Evolutionary conservation across 108 stramenopile genomes (phyloP), one percentile per base, ranked within the genome.

Genomic region (Hondaea fermentalgiana): DNA sequence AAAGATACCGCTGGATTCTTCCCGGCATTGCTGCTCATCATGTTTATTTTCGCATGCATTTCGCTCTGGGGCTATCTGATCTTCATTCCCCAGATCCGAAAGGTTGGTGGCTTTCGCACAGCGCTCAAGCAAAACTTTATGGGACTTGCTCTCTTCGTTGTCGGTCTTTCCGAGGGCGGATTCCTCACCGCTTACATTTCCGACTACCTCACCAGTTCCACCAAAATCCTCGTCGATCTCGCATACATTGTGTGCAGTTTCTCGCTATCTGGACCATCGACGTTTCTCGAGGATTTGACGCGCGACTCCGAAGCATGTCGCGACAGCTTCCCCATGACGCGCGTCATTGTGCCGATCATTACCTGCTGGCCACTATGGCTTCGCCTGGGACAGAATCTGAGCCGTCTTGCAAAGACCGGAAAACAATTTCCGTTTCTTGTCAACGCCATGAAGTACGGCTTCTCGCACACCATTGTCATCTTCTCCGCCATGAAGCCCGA

Each of bases 361-460:
- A 83, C 51, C 25, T 83, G 76, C 51, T 83, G 76, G 76, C 76
- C 76, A 12, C 76, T 83, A 6, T 83, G 76, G 76, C 23, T 83
- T 12, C 76, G 76, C n/a, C 76, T 83, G 6, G 76, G 76, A 12
- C 76, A 83, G 51, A 83, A 83, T 35, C 76, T 83, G 8, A 53
- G 25, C 76, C 45, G 76, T 12, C 51, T 83, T 16, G 19, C 19
- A 8, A 12, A 43, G 6, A 83, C 76, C n/a, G 76, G 76, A 6
- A 53, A 47, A 17, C 17, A 83, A 1, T 83, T 43, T 43, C 76
- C 76, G 0, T 83, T 83, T 83, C 76, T 83, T 23, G 45, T 53
- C 76, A 83, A 83, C 49, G 76, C 76, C 76, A 53, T 47, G 51
- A 83, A 83, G 23, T 83, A 83, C 51, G 76, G 49, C n/a, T 83